Percentiles rank a stretch among this genome's conserved stretches.
phyloP scores from a whole-genome alignment of 441 rosid species.

The Macaranga tanarius region DNA sequence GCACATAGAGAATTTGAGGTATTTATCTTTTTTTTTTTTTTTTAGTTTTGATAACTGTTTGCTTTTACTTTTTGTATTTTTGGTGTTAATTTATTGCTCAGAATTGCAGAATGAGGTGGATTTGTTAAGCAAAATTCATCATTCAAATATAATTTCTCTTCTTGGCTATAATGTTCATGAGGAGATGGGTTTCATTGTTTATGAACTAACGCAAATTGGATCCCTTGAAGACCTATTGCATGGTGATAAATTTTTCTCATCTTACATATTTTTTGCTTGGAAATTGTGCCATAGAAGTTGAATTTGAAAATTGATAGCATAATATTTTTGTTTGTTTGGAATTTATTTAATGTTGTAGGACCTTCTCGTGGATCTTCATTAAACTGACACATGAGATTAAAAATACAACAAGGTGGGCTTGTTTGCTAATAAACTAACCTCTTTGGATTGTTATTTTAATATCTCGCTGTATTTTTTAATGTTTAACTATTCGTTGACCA shows the following conservation, averaged over 20 bases:
- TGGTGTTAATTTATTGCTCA: too few species aligned
- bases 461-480: slow-evolving; percentile 8
- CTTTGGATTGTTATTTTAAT: slow-evolving; percentile 9
- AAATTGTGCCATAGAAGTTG: not conserved
- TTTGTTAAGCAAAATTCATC: too few species aligned
- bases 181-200: slow-evolving; percentile 59
- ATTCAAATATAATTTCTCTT: slow-evolving; percentile 68
- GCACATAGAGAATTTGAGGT: too few species aligned
- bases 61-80: too few species aligned
- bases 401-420: slow-evolving; percentile 71
- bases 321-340: not conserved
- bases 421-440: slow-evolving; percentile 1
- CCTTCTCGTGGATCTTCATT: slow-evolving; percentile 75
- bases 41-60: too few species aligned
- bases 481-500: slow-evolving; percentile 35
- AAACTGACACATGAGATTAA: slow-evolving; percentile 84
- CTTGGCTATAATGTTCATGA: slow-evolving; percentile 66
- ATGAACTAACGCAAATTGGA: slow-evolving; percentile 84
- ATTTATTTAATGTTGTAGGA: slow-evolving; percentile 8
- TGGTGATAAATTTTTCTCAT: too few species aligned
- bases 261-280: not conserved
- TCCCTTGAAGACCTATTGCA: slow-evolving; percentile 86
- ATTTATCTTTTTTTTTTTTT: too few species aligned
- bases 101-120: too few species aligned
- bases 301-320: not conserved